A percentile compares a stretch with the other conserved stretches of the same genome.
Conservation (phyloP, 176 grass and related monocot genomes). For the Elymus sibiricus region DNA sequence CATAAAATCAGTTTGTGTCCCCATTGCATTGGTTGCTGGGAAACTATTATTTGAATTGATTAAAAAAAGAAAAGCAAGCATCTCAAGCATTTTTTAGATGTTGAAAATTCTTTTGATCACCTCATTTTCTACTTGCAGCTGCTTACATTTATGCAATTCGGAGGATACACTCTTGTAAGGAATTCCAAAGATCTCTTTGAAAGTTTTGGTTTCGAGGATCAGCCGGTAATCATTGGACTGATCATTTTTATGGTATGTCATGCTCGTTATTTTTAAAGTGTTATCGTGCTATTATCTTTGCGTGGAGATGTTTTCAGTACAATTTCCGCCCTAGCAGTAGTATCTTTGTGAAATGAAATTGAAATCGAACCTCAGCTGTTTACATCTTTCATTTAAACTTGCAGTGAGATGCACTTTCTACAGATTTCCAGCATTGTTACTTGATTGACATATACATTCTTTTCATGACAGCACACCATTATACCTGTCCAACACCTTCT, state of each 20-base stretch:
- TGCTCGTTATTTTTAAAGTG: neutral
- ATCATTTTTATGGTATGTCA: slow-evolving; percentile 84
- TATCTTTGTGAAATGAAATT: slow-evolving; percentile 6
- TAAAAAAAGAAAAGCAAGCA: neutral
- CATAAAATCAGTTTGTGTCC: neutral
- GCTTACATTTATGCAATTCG: slow-evolving; percentile 98
- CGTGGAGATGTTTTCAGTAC: slow-evolving; percentile 5
- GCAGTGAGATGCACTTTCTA: neutral
- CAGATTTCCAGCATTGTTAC: slow-evolving; percentile 17
- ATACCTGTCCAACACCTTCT: slow-evolving; percentile 91
- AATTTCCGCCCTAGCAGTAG: neutral
- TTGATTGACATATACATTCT: neutral
- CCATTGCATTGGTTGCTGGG: neutral
- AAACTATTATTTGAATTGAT: neutral
- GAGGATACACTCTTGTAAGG: slow-evolving; percentile 94
- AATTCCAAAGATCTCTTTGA: slow-evolving; percentile 97
- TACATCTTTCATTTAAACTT: slow-evolving; percentile 8
- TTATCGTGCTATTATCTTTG: slow-evolving; percentile 8
- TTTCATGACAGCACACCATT: slow-evolving; percentile 80
- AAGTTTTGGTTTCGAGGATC: slow-evolving; percentile 90
- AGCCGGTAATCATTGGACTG: slow-evolving; percentile 90
- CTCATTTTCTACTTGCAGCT: slow-evolving; percentile 46
- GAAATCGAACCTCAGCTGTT: neutral
- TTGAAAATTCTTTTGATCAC: neutral
- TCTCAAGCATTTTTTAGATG: neutral